Percentiles rank a stretch among this genome's conserved stretches.
Conservation (phyloP, 306 rosid species). For the Glycine latifolia region DNA sequence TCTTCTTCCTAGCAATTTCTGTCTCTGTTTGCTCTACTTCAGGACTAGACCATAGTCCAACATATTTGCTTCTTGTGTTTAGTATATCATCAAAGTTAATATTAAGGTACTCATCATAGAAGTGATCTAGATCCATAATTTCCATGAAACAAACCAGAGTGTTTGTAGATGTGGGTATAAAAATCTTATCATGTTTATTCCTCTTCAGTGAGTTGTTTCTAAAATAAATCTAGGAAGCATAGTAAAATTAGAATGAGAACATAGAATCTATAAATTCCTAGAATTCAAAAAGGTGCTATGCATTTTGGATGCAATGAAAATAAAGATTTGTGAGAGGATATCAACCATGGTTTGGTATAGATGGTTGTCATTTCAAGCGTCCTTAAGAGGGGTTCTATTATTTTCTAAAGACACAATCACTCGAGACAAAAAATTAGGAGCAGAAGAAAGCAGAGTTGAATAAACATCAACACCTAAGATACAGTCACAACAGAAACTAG, state of each 20-base stretch:
- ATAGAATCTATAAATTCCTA: background rate
- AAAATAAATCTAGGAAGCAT: background rate
- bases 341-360: background rate
- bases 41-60: too few relatives aligned
- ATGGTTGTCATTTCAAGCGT: background rate
- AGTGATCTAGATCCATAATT: too few relatives aligned
- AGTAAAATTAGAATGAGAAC: background rate
- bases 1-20: too few relatives aligned
- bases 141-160: too few relatives aligned
- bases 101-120: too few relatives aligned
- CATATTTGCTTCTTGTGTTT: too few relatives aligned
- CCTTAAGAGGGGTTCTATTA: background rate
- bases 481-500: slow-evolving; percentile 36
- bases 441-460: slow-evolving; percentile 3
- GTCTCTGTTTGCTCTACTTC: too few relatives aligned
- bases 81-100: too few relatives aligned
- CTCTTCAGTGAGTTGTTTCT: background rate
- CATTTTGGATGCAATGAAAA: background rate
- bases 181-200: background rate
- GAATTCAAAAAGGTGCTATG: background rate
- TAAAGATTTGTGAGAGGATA: background rate
- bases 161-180: too few relatives aligned
- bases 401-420: background rate
- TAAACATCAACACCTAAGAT: slow-evolving; percentile 39
- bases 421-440: background rate